Conservation (phyloP, 1,284 basidiomycete genomes). For the Tylopilus sp. region DNA sequence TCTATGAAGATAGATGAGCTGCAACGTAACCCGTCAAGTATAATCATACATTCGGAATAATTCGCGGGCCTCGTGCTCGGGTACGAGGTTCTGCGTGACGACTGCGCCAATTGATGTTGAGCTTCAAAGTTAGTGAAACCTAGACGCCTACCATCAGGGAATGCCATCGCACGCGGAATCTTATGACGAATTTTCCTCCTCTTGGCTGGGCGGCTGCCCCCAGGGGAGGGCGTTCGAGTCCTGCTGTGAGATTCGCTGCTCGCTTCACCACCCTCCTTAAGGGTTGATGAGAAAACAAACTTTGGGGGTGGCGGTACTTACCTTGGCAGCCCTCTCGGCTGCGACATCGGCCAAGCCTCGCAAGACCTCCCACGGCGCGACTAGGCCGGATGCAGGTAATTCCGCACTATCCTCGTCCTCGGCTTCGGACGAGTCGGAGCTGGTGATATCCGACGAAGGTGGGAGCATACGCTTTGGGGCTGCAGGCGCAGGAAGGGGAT, state of each 20-base stretch:
- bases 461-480: slow-evolving; percentile 58
- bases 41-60: slow-evolving; percentile 69
- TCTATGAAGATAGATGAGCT: slow-evolving; percentile 37
- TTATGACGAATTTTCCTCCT: slow-evolving; percentile 66
- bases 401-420: slow-evolving; percentile 72
- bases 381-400: slow-evolving; percentile 73
- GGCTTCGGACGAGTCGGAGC: slow-evolving; percentile 72
- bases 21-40: neutral
- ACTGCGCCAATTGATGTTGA: slow-evolving; percentile 42
- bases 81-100: slow-evolving; percentile 73
- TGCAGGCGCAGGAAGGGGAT: slow-evolving; percentile 34
- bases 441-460: slow-evolving; percentile 60
- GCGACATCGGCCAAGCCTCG: slow-evolving; percentile 77
- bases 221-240: slow-evolving; percentile 65
- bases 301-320: slow-evolving; percentile 28
- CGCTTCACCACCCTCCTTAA: slow-evolving; percentile 65
- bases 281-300: neutral
- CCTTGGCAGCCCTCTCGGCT: slow-evolving; percentile 71
- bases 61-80: slow-evolving; percentile 78
- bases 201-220: slow-evolving; percentile 62
- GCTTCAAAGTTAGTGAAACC: slow-evolving; percentile 2
- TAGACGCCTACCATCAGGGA: slow-evolving; percentile 59
- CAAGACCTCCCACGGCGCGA: slow-evolving; percentile 81
- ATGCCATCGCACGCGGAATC: slow-evolving; percentile 47
- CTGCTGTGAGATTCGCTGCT: slow-evolving; percentile 71